phyloP scores from a whole-genome alignment of 495 filamentous ascomycete genomes.

The Daldinia caldariorum region DNA sequence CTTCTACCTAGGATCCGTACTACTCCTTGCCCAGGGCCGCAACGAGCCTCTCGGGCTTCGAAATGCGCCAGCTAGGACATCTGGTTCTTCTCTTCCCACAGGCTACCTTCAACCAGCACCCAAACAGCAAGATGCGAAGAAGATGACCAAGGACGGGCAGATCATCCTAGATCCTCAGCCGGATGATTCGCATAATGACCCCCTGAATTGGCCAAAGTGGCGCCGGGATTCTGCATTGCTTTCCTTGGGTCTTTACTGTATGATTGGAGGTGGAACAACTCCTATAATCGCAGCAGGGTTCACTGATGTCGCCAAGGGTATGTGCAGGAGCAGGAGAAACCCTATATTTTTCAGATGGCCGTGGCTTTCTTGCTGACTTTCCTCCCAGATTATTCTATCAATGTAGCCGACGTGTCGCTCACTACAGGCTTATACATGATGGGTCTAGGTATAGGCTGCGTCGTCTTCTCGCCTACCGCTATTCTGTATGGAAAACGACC shows the following conservation, averaged over 20 bases:
- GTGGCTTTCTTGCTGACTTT: neutral
- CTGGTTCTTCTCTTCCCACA: constrained; percentile 76
- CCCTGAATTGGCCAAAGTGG: constrained; percentile 90
- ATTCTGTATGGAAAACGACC: constrained; percentile 92
- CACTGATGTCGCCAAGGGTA: constrained; percentile 71
- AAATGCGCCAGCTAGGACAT: constrained; percentile 77
- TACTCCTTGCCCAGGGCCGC: constrained; percentile 76
- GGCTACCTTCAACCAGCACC: constrained; percentile 56
- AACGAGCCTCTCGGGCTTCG: constrained; percentile 86
- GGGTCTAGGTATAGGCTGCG: constrained; percentile 85
- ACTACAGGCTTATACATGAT: constrained; percentile 97
- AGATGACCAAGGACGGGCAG: constrained; percentile 81
- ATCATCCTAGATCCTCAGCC: constrained; percentile 94
- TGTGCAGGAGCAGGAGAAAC: constrained; percentile 40
- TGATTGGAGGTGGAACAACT: constrained; percentile 94
- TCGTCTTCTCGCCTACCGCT: constrained; percentile 88
- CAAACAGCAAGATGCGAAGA: constrained; percentile 62
- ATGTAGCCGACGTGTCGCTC: constrained; percentile 78
- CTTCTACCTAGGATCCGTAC: constrained; percentile 72
- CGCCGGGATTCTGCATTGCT: constrained; percentile 82
- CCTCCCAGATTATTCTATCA: constrained; percentile 67
- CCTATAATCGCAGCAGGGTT: constrained; percentile 92
- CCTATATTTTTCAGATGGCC: neutral
- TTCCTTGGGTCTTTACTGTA: constrained; percentile 88
- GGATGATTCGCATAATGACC: constrained; percentile 89